These are phyloP conservation scores for Calonectria pauciramosa DNA, from an alignment of 2,329 filamentous ascomycete species.

Conservation along the genomic window DNA sequence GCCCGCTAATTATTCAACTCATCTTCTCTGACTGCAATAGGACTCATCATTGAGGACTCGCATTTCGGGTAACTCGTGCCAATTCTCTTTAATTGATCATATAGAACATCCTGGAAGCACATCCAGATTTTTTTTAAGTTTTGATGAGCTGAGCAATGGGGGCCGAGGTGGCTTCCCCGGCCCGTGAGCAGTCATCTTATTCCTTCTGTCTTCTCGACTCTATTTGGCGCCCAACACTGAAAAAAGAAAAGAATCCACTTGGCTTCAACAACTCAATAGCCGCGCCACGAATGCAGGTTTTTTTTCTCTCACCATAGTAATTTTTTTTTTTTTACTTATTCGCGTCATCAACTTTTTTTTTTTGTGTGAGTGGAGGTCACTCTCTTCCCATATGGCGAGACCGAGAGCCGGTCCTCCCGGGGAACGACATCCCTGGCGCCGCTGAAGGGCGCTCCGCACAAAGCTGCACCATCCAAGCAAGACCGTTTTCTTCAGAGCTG, in stretches of 20 bases:
- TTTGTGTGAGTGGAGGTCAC: not conserved
- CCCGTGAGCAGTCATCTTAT: not conserved
- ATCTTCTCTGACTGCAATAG: no score
- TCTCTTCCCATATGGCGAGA: not conserved
- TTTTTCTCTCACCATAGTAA: not conserved
- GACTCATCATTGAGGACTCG: not conserved
- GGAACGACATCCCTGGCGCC: constrained; percentile 23
- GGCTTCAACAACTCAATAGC: not conserved
- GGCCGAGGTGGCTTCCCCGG: not conserved
- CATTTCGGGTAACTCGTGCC: not conserved
- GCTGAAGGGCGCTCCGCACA: constrained; percentile 10
- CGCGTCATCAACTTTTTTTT: constrained; percentile 7
- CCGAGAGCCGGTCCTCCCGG: constrained; percentile 18
- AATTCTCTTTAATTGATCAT: not conserved
- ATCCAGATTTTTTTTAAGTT: not conserved
- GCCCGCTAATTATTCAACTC: not conserved
- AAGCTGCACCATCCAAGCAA: not conserved
- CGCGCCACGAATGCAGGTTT: not conserved
- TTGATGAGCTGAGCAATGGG: not conserved
- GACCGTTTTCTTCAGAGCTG: not conserved
- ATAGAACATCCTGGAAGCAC: not conserved
- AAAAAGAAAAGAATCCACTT: constrained; percentile 1
- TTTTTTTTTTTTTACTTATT: constrained; percentile 5
- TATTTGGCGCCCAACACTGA: not conserved
- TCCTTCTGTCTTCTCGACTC: not conserved